Evolutionary conservation across 441 rosid genomes (phyloP), one percentile per base, ranked within the genome.

Genomic region (Brassica hybrid): DNA sequence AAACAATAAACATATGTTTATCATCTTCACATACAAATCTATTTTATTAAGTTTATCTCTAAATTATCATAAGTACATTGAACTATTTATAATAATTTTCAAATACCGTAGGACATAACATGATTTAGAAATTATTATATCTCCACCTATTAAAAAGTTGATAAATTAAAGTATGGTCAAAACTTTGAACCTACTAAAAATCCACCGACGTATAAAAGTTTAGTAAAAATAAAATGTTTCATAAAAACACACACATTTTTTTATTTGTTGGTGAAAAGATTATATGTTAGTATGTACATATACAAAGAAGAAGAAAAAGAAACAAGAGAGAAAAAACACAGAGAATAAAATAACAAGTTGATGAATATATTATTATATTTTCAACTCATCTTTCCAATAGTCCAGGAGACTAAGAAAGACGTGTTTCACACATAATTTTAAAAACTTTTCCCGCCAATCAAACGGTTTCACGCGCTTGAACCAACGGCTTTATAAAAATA

Each of bases 361-460:
- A 56, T 11, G 11, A 66, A 2, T 61, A 25, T 12, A 41, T 45
- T 48, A 61, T 21, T 61, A 76, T 8, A 14, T 59, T 14, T n/a
- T 16, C 0, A 12, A 70, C 9, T 41, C 50, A 52, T 13, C 6
- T 38, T 54, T 69, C 13, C 17, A 3, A 56, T 9, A 56, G 60
- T 64, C 25, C 0, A 64, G 6, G 2, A 76, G 58, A 21, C 27
- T 2, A 1, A 6, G 16, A 5, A 1, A 34, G 66, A 56, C 19
- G 30, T 30, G 30, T 7, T 7, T 32, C 10, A 1, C 32, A 72
- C 50, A 17, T 19, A 8, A 2, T 1, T 30, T 3, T 1, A 3
- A 0, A 67, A 78, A 78, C 81, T 78, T 78, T 78, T 78, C 11
- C 77, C 70, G 73, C 74, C 70, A 73, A 78, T 63, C 69, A 78